Evolutionary conservation across 2,329 filamentous ascomycete species (phyloP).

Genomic region (Venturia asperata): DNA sequence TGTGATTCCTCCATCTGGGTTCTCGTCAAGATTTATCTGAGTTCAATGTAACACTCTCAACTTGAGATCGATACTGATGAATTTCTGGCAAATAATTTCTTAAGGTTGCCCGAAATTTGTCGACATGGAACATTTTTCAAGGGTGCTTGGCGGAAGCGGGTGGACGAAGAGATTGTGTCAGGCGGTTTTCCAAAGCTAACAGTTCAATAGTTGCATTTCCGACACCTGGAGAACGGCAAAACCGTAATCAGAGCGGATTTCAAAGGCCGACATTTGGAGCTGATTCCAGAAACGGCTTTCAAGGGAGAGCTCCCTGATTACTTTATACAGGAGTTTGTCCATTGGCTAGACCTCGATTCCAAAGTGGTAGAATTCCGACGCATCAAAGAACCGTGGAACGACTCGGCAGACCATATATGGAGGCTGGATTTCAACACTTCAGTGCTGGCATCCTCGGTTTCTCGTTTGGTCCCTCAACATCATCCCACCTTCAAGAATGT

Average conservation of each 20-base stretch:
- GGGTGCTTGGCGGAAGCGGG: too few species aligned
- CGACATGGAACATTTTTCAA: background rate
- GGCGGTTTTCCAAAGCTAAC: background rate
- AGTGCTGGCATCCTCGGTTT: background rate
- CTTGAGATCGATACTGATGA: background rate
- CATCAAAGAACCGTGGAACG: slow-evolving; percentile 35
- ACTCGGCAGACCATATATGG: slow-evolving; percentile 34
- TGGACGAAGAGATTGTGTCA: too few species aligned
- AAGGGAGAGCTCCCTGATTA: slow-evolving; percentile 44
- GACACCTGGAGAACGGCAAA: slow-evolving; percentile 33
- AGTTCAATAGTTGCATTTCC: slow-evolving; percentile 46
- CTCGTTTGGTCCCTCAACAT: slow-evolving; percentile 13
- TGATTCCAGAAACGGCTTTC: slow-evolving; percentile 30
- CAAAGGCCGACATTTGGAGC: slow-evolving; percentile 28
- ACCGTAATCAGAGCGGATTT: slow-evolving; percentile 41
- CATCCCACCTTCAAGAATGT: slow-evolving; percentile 35
- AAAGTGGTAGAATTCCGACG: slow-evolving; percentile 48
- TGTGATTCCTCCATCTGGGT: too few species aligned
- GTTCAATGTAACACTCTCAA: background rate
- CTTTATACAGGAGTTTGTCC: slow-evolving; percentile 47
- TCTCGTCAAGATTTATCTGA: background rate
- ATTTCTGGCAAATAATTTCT: background rate
- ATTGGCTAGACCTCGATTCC: slow-evolving; percentile 50
- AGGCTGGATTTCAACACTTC: slow-evolving; percentile 28
- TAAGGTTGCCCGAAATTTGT: background rate